Percentiles rank a stretch among this genome's conserved stretches.
phyloP scores from a whole-genome alignment of 2,329 filamentous ascomycete species.

The Akanthomyces uredinophilus region DNA sequence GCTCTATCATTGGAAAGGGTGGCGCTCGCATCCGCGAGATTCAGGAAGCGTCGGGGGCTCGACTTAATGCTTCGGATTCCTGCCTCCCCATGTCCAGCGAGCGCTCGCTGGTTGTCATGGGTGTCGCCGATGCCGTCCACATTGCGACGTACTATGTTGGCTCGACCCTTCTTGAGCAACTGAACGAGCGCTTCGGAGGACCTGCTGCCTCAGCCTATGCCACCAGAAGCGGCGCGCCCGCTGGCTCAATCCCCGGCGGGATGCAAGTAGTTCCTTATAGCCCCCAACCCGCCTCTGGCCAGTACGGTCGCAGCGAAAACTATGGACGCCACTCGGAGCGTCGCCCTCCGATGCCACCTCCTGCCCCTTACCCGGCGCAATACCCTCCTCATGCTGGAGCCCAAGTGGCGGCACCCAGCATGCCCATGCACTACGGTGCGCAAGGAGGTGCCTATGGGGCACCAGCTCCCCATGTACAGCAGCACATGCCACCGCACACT shows the following conservation, averaged over 20 bases:
- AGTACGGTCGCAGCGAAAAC: conserved; percentile 86
- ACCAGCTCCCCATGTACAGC: conserved; percentile 71
- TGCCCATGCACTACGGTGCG: conserved; percentile 73
- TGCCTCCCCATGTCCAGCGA: conserved; percentile 93
- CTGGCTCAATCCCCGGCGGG: conserved; percentile 88
- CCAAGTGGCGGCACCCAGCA: conserved; percentile 53
- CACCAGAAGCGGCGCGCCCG: conserved; percentile 86
- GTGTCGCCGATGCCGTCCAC: conserved; percentile 95
- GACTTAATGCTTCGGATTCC: conserved; percentile 92
- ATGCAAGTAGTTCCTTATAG: conserved; percentile 99
- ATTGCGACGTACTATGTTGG: conserved; percentile 99
- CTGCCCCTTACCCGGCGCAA: conserved; percentile 62
- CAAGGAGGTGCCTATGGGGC: conserved; percentile 73
- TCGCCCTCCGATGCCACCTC: conserved; percentile 69
- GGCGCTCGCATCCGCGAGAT: conserved; percentile 96
- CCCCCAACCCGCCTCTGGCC: conserved; percentile 85
- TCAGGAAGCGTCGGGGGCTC: conserved; percentile 92
- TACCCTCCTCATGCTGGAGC: conserved; percentile 59
- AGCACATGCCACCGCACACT: conserved; percentile 60
- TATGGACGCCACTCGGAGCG: conserved; percentile 70
- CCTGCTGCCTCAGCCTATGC: conserved; percentile 97
- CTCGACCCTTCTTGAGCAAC: conserved; percentile 93
- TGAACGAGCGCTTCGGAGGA: conserved; percentile 93
- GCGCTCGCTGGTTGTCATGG: conserved; percentile 94
- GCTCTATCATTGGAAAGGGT: conserved; percentile 96